phyloP scores from a whole-genome alignment of 805 yeast species.

The Saccharomycopsis fodiens region DNA sequence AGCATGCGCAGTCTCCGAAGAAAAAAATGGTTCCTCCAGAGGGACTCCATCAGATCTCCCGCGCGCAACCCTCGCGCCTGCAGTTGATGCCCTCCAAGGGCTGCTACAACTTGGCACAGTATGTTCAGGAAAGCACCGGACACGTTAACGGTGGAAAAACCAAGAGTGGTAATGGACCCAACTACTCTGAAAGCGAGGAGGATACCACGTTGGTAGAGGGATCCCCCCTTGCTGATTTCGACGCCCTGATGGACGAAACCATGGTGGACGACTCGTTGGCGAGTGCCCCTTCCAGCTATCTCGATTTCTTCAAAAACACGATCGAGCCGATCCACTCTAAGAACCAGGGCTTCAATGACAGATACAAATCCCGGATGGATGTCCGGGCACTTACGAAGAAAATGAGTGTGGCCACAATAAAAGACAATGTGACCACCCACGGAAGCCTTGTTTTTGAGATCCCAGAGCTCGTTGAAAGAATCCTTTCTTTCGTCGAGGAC shows the following conservation, averaged over 20 bases:
- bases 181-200: background rate
- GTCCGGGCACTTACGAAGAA: slow-evolving; percentile 1
- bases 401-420: slow-evolving; percentile 1
- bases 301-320: slow-evolving; percentile 13
- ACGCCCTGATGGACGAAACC: background rate
- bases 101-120: background rate
- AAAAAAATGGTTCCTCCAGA: slow-evolving; percentile 7
- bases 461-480: slow-evolving; percentile 15
- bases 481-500: slow-evolving; percentile 42
- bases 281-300: slow-evolving; percentile 6
- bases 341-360: background rate
- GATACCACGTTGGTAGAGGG: background rate
- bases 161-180: background rate
- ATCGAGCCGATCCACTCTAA: slow-evolving; percentile 15
- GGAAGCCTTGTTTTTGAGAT: background rate
- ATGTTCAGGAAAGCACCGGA: background rate
- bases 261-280: background rate
- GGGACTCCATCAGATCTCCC: too few species aligned
- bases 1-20: slow-evolving; percentile 4
- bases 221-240: background rate
- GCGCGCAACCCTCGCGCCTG: too few species aligned
- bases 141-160: background rate
- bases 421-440: background rate
- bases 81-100: background rate
- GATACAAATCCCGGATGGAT: background rate